A percentile compares a stretch with the other conserved stretches of the same genome.
These are phyloP conservation scores for Nicotiana tabacum DNA, from an alignment of 257 asterid genomes.

Conservation along the genomic window DNA sequence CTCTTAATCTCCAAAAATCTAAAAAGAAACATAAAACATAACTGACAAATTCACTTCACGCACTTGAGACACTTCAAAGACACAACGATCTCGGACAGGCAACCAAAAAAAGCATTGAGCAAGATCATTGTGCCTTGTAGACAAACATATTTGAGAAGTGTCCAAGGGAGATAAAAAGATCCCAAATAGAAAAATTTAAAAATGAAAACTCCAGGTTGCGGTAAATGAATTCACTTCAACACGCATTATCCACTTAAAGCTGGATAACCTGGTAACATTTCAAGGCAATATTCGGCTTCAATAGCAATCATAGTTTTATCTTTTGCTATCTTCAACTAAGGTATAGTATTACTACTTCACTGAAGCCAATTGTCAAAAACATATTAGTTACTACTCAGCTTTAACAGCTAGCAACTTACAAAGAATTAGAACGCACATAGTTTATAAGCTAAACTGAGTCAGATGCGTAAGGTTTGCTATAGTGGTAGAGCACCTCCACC, in stretches of 20 bases:
- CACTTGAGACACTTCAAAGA: background rate
- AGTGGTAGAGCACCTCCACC: constrained; percentile 3
- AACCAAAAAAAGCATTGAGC: background rate
- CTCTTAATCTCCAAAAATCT: background rate
- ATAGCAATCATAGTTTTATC: background rate
- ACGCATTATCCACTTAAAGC: background rate
- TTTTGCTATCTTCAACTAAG: background rate
- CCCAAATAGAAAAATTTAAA: background rate
- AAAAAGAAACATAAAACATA: background rate
- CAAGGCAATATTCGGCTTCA: background rate
- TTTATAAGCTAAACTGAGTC: background rate
- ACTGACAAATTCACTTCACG: background rate
- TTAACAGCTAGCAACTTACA: constrained; percentile 1
- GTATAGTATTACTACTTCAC: background rate
- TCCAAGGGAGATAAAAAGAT: background rate
- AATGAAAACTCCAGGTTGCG: background rate
- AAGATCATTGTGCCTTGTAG: constrained; percentile 11
- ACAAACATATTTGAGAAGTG: background rate
- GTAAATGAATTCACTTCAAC: background rate
- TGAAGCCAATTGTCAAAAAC: background rate
- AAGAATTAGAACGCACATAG: background rate
- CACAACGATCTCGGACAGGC: background rate
- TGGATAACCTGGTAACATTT: constrained; percentile 1
- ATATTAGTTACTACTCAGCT: background rate
- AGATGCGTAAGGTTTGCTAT: background rate